Evolutionary conservation across 768 basidiomycete genomes (phyloP).

Genomic region (Panus rudis): DNA sequence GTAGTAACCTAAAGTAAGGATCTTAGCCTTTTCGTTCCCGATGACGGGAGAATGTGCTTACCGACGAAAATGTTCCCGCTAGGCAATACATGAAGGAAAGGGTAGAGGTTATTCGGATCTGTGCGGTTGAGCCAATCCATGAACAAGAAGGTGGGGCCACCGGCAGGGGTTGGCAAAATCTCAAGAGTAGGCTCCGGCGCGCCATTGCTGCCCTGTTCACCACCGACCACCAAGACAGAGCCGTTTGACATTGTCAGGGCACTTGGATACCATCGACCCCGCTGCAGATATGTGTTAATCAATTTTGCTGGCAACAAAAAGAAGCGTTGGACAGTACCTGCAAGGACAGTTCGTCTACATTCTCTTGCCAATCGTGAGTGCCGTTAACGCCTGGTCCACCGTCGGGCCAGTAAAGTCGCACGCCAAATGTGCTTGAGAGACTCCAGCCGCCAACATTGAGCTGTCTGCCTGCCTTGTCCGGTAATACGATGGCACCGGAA

Average conservation of each 20-base stretch:
- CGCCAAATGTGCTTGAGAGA: slow-evolving; percentile 59
- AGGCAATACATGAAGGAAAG: slow-evolving; percentile 67
- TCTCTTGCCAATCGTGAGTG: slow-evolving; percentile 78
- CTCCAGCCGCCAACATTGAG: slow-evolving; percentile 72
- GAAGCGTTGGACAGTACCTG: slow-evolving; percentile 37
- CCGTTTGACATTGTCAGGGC: slow-evolving; percentile 69
- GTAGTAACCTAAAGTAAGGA: slow-evolving; percentile 48
- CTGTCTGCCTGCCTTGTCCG: slow-evolving; percentile 63
- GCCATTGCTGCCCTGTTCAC: slow-evolving; percentile 66
- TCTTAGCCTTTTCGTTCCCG: background rate
- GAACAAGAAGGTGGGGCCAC: slow-evolving; percentile 52
- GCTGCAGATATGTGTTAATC: slow-evolving; percentile 29
- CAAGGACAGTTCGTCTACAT: slow-evolving; percentile 45
- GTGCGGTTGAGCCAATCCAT: slow-evolving; percentile 66
- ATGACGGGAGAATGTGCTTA: slow-evolving; percentile 31
- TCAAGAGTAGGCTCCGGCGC: slow-evolving; percentile 63
- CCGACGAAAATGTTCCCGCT: slow-evolving; percentile 66
- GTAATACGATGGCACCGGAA: slow-evolving; percentile 63
- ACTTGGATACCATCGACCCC: slow-evolving; percentile 67
- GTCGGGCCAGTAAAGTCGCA: slow-evolving; percentile 67
- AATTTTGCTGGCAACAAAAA: background rate
- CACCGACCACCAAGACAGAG: slow-evolving; percentile 66
- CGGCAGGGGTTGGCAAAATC: slow-evolving; percentile 57
- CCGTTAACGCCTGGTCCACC: slow-evolving; percentile 62
- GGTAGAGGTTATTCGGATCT: slow-evolving; percentile 77